Conservation (phyloP, 1,139 yeast genomes). For the Zygoascus sp. region DNA sequence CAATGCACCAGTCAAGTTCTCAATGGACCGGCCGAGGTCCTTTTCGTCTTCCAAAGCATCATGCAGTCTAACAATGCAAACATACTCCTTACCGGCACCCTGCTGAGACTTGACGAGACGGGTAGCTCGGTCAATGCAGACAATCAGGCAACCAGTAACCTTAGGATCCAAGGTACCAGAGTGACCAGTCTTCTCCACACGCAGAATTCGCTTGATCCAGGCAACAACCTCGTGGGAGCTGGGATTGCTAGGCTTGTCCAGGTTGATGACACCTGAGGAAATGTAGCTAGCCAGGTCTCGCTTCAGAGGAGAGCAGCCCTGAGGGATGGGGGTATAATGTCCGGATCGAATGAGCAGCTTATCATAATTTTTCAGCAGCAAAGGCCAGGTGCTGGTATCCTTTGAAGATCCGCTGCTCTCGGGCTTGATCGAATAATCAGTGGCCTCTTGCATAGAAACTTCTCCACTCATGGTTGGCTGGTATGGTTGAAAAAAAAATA, state of each 20-base stretch:
- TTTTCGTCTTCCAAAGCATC: conserved; percentile 88
- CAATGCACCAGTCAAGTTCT: conserved; percentile 94
- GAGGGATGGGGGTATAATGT: conserved; percentile 93
- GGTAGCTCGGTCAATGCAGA: conserved; percentile 96
- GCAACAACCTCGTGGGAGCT: conserved; percentile 99
- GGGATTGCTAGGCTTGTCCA: conserved; percentile 97
- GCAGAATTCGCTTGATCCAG: conserved; percentile 93
- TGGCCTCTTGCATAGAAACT: conserved; percentile 30
- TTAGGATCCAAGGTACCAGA: conserved; percentile 98
- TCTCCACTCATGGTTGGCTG: conserved; percentile 16
- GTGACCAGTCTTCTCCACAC: conserved; percentile 97
- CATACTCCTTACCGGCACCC: conserved; percentile 99
- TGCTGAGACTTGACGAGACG: conserved; percentile 97
- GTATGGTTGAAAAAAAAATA: conserved; percentile 11
- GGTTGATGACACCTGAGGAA: conserved; percentile 91
- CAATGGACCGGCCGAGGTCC: conserved; percentile 82
- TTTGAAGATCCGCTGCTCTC: conserved; percentile 68
- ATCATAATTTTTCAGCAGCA: conserved; percentile 88
- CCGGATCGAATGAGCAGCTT: conserved; percentile 91
- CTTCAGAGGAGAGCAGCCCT: conserved; percentile 91
- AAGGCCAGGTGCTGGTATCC: conserved; percentile 94
- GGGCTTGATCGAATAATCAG: conserved; percentile 70
- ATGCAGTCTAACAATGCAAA: conserved; percentile 92
- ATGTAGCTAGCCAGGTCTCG: conserved; percentile 88
- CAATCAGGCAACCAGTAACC: conserved; percentile 91